Evolutionary conservation across 2,329 filamentous ascomycete species (phyloP), one percentile per base, ranked within the genome.

Genomic region (Xylariomycetidae sp.): DNA sequence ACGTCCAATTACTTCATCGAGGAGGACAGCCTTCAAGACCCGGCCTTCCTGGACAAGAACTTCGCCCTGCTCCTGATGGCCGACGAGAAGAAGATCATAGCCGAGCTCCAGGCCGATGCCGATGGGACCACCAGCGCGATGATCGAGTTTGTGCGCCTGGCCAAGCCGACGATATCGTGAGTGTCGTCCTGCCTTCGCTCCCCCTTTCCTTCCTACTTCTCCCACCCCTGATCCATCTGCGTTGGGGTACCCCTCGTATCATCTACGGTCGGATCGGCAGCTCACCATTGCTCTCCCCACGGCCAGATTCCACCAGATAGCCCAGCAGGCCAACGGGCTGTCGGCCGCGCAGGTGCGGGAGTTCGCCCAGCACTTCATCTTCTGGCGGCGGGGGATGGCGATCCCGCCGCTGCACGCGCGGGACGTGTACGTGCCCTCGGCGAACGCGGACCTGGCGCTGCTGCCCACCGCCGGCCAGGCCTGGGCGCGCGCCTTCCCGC

Each of bases 341-440:
- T 79, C 83, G 4, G 70, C 92, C 2, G 72, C 77, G 19, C 85
- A 94, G 47, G 82, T 96, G 42, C 82, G 90, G 43, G 82, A 86
- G 47, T 85, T 94, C 42, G 88, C 89, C 8, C 84, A 86, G 37
- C 92, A 96, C 63, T 82, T 98, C 42, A 88, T 96, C 40, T 94
- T 93, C 63, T 96, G 90, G 89, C 81, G 92, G 16, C 82, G 89
- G 37, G 92, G 90, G 29, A 85, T 93, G 39, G 83, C 90, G 12
- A 90, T 96, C 25, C 85, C 87, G 4, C 92, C 92, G 0, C 74
- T 98, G 5, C 88, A 95, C 52, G 83, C 85, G 26, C 76, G 89
- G 29, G 89, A 96, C 55, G 83, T 82, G 9, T 98, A 96, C 58
- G 83, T 96, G 20, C 76, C 95, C 18, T 93, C 86, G 2, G 89